Conservation (phyloP, 1,139 yeast genomes). For the Taiozyma sp. region DNA sequence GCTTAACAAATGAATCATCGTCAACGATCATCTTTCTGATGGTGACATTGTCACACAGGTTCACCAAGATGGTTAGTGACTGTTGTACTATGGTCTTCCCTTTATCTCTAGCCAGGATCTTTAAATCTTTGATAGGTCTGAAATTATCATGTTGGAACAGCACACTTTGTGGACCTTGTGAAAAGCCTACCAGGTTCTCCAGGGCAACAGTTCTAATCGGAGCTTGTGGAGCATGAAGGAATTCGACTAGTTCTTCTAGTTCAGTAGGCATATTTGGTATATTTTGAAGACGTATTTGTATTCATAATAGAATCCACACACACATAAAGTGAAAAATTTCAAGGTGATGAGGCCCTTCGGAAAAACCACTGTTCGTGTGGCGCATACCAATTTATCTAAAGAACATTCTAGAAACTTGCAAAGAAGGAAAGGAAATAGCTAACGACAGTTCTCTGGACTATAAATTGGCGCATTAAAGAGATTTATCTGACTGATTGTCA, state of each 20-base stretch:
- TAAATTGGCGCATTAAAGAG: too few species aligned
- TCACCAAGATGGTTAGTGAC: constrained; percentile 76
- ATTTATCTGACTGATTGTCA: too few species aligned
- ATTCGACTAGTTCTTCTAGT: constrained; percentile 57
- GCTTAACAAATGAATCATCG: constrained; percentile 57
- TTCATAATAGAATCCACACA: background rate
- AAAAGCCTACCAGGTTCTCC: constrained; percentile 78
- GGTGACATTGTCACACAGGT: constrained; percentile 69
- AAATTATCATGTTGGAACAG: constrained; percentile 70
- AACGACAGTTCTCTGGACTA: too few species aligned
- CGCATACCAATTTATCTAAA: background rate
- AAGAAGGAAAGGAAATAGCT: background rate
- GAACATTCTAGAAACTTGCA: constrained; percentile 6
- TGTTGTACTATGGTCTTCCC: constrained; percentile 57
- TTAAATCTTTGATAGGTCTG: constrained; percentile 73
- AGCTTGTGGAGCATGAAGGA: constrained; percentile 79
- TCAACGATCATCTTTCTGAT: constrained; percentile 57
- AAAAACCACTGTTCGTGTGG: background rate
- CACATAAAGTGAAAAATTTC: background rate
- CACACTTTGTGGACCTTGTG: constrained; percentile 61
- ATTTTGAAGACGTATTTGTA: background rate
- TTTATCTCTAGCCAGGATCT: constrained; percentile 45
- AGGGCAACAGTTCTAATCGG: constrained; percentile 83
- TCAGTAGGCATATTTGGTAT: constrained; percentile 11
- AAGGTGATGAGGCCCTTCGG: background rate